Conservation (phyloP, 305 asterid genomes). For the Fraxinus nigra region DNA sequence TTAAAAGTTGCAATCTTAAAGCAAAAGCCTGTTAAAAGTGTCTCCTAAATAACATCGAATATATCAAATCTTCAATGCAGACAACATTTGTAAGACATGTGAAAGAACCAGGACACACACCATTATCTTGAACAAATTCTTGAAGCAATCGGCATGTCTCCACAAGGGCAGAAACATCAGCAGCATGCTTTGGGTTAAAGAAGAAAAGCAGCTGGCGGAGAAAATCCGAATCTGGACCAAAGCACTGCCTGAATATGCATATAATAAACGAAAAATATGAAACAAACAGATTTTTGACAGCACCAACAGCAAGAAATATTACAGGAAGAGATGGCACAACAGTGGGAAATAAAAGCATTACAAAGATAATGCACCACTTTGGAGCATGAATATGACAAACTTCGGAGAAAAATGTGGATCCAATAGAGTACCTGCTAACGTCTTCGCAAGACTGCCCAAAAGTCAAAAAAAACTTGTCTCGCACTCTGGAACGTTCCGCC, state of each 20-base stretch:
- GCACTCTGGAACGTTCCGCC: slow-evolving; percentile 71
- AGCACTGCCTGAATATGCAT: slow-evolving; percentile 67
- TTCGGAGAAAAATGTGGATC: slow-evolving; percentile 18
- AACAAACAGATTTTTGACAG: slow-evolving; percentile 15
- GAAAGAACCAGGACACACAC: slow-evolving; percentile 43
- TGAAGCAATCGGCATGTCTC: slow-evolving; percentile 71
- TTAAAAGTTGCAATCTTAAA: slow-evolving; percentile 6
- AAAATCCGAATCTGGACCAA: slow-evolving; percentile 79
- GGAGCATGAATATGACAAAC: slow-evolving; percentile 6
- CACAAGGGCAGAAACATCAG: slow-evolving; percentile 77
- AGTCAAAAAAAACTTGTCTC: slow-evolving; percentile 61
- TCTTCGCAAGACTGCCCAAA: slow-evolving; percentile 64
- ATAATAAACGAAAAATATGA: slow-evolving; percentile 23
- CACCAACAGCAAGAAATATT: slow-evolving; percentile 15
- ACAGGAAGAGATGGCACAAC: slow-evolving; percentile 10
- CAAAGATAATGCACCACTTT: slow-evolving; percentile 8
- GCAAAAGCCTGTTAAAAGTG: slow-evolving; percentile 11
- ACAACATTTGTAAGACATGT: background rate
- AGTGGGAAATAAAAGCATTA: slow-evolving; percentile 2
- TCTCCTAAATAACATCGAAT: background rate
- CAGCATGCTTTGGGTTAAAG: slow-evolving; percentile 65
- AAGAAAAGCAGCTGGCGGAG: slow-evolving; percentile 79
- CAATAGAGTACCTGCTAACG: slow-evolving; percentile 63
- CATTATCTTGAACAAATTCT: slow-evolving; percentile 60
- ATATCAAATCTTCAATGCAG: slow-evolving; percentile 4